Conservation (phyloP, 257 asterid genomes). For the Eustoma russellianum region DNA sequence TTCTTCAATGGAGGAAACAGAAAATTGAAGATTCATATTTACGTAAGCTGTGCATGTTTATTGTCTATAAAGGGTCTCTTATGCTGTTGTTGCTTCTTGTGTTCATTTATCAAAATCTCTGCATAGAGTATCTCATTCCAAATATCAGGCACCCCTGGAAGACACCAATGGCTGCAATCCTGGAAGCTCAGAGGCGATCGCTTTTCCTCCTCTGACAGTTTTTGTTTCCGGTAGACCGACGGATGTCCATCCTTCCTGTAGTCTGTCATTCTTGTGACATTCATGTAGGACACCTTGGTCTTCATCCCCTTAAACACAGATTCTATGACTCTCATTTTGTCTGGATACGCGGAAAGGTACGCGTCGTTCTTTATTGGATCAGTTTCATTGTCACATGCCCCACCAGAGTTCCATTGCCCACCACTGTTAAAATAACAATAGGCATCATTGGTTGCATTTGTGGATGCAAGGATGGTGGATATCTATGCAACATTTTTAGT, state of each 20-base stretch:
- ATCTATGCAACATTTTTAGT: no score
- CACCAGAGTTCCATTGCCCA: constrained; percentile 78
- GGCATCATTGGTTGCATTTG: background rate
- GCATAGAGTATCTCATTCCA: constrained; percentile 70
- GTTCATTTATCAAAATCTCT: constrained; percentile 33
- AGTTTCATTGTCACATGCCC: constrained; percentile 47
- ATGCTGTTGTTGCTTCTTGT: constrained; percentile 23
- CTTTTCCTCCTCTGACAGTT: constrained; percentile 35
- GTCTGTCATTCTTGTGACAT: constrained; percentile 57
- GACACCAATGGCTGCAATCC: constrained; percentile 89
- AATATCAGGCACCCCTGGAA: constrained; percentile 73
- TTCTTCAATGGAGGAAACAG: constrained; percentile 9
- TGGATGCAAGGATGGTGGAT: no score
- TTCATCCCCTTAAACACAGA: constrained; percentile 32
- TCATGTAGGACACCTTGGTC: constrained; percentile 36
- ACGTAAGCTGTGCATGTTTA: constrained; percentile 6
- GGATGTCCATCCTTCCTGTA: constrained; percentile 65
- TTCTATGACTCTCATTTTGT: constrained; percentile 46
- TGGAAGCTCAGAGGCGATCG: constrained; percentile 25
- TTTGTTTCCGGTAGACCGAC: constrained; percentile 42
- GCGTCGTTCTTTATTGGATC: constrained; percentile 43
- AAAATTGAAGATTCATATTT: constrained; percentile 23
- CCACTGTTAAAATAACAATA: constrained; percentile 32
- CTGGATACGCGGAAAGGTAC: constrained; percentile 38
- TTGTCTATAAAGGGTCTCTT: constrained; percentile 15